Evolutionary conservation across 2,329 filamentous ascomycete species (phyloP), one percentile per base, ranked within the genome.

Genomic region (Penicillium corylophilum): DNA sequence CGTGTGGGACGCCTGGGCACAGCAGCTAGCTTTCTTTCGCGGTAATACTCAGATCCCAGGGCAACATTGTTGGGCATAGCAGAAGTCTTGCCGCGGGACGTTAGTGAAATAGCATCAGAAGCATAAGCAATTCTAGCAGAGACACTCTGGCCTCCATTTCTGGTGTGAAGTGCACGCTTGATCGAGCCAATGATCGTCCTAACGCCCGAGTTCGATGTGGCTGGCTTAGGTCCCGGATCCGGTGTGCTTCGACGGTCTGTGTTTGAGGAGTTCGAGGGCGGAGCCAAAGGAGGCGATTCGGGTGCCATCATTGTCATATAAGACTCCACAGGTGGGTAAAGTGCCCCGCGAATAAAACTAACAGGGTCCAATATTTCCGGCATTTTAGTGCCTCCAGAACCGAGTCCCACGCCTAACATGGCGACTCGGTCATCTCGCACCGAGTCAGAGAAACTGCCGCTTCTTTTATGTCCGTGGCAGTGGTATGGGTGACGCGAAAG

Each of bases 181-280:
- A 97, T 89, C 56, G 89, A 93, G 6, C 91, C 89, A 45, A 99
- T 80, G 0, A 97, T 81, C 61, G 86, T 94, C 70, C 87, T 92
- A 80, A 96, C 89, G 2, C 89, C 90, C 28, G 88, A 87, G 22
- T 61, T 65, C 8, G 69, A 60, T 26, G 61, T 45, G 35, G 63
- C 55, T 7, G 61, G 53, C 44, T 68, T 72, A 5, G 61, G 44
- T 24, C 56, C 56, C 7, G 57, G 60, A 16, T 71, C 64, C 3
- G 62, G 57, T 28, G 63, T 68, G 42, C 66, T 70, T 40, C 65
- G 66, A 31, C 65, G 64, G 53, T 68, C 64, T 15, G 55, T 28
- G 9, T 54, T 62, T 18, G 57, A 48, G 44, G 60, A 56, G 9
- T 59, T 63, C 6, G 63, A 57, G 18, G 65, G 64, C 23, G 65